Evolutionary conservation across 148 eudicot genomes (phyloP), one percentile per base, ranked within the genome.

Genomic region (Tetragonia tetragonoides): DNA sequence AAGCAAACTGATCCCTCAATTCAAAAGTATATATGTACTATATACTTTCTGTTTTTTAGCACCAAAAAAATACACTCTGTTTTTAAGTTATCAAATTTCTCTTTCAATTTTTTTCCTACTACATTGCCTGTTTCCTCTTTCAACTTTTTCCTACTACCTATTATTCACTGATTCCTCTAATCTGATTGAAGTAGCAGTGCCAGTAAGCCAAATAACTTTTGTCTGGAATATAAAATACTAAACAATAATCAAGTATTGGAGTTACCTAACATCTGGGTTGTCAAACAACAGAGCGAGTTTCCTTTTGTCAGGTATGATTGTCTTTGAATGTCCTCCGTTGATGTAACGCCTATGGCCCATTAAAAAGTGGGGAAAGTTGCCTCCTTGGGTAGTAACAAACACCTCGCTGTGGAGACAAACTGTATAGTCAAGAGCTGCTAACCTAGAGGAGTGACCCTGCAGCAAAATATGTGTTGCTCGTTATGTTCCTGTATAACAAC

Each of bases 351-450:
- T 86, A 53, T 95, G 98, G 64, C 99, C 99, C 86, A 90, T 92
- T 83, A 95, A 83, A 81, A 95, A 95, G 84, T 95, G 99, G 23
- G 99, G 99, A 73, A 95, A 95, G 76, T 95, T 95, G 56, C 99
- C 98, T 73, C 98, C 99, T 80, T 95, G 99, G 63, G 99, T 95
- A 7, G 97, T 95, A 73, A 93, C 92, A 81, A 95, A 95, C 59
- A 87, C 99, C 81, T 95, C 97, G 77, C 98, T 91, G 75, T 93
- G 85, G 76, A 95, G 97, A 83, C 99, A 95, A 78, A 95, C 95
- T 15, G 98, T 95, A 79, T 95, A 95, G 80, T 95, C 99, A 60
- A 95, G 95, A 56, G 98, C 99, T 65, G 99, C 99, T 88, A 95
- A 84, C 75, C 99, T 90, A 21, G 99, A 95, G 24, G 88, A 93